Evolutionary conservation across 83 land plant species (phyloP).

Genomic region (Diphasiastrum complanatum): DNA sequence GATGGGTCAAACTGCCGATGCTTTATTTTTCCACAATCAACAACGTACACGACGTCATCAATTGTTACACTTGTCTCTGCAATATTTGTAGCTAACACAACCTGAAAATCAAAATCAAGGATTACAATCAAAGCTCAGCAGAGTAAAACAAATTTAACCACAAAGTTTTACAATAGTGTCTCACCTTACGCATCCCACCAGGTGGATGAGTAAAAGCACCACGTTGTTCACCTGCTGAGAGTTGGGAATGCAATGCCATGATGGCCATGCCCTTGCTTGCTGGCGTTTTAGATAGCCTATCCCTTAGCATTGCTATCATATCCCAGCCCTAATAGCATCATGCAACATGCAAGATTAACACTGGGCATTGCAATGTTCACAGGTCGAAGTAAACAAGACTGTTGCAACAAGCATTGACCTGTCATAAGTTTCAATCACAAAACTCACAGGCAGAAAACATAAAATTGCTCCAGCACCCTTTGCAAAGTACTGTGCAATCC

Average conservation of each 20-base stretch:
- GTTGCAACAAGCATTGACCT: too few species aligned
- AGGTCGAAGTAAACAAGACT: too few species aligned
- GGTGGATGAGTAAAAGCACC: conserved; percentile 27
- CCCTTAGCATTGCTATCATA: conserved; percentile 21
- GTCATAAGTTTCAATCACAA: too few species aligned
- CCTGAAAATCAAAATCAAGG: conserved; percentile 13
- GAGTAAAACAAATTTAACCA: not conserved
- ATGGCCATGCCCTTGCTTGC: conserved; percentile 19
- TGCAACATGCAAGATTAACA: not conserved
- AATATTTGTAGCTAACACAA: conserved; percentile 30
- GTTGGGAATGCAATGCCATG: conserved; percentile 24
- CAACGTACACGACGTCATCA: conserved; percentile 31
- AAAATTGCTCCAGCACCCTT: conserved; percentile 29
- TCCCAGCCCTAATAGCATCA: conserved; percentile 28
- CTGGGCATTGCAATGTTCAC: too few species aligned
- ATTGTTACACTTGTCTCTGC: conserved; percentile 39
- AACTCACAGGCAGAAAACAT: conserved; percentile 34
- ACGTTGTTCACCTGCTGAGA: conserved; percentile 33
- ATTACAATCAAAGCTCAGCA: not conserved
- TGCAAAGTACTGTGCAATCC: conserved; percentile 17
- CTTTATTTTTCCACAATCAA: conserved; percentile 30
- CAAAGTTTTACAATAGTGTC: not conserved
- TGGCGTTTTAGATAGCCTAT: conserved; percentile 17
- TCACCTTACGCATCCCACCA: conserved; percentile 27
- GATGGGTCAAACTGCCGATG: conserved; percentile 28